These are phyloP conservation scores for Cryomyces minteri DNA, from an alignment of 495 filamentous ascomycete genomes.

Conservation along the genomic window DNA sequence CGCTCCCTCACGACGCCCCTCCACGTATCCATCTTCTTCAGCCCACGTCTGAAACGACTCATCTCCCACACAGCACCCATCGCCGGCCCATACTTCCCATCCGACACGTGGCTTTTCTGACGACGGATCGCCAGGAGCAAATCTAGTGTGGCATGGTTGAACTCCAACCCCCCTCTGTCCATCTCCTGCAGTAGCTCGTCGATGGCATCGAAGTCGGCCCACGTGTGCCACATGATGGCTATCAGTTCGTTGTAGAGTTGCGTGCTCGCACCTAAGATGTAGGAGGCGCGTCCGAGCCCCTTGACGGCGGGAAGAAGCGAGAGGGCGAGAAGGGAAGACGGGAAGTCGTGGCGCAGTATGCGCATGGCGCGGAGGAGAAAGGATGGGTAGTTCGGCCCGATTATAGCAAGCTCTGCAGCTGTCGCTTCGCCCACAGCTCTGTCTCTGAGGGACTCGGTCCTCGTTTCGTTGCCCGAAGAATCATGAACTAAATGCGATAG, in stretches of 20 bases:
- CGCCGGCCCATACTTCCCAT: conserved; percentile 3
- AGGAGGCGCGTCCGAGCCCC: conserved; percentile 46
- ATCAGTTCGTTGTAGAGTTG: conserved; percentile 60
- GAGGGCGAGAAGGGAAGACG: conserved; percentile 39
- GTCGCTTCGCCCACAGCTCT: background rate
- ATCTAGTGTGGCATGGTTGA: conserved; percentile 33
- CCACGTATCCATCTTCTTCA: conserved; percentile 7
- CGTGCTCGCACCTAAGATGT: conserved; percentile 54
- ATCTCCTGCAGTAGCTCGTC: conserved; percentile 55
- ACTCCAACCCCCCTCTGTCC: conserved; percentile 47
- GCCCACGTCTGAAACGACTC: conserved; percentile 5
- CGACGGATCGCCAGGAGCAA: conserved; percentile 24
- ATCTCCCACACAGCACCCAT: conserved; percentile 4
- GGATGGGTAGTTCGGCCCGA: conserved; percentile 48
- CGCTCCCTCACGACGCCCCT: conserved; percentile 4
- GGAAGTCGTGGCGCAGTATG: conserved; percentile 41
- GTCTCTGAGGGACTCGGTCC: too few relatives aligned
- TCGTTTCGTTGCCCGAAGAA: too few relatives aligned
- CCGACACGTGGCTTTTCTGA: background rate
- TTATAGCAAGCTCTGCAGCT: conserved; percentile 24
- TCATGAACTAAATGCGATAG: too few relatives aligned
- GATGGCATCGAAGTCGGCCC: conserved; percentile 40
- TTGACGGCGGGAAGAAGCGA: conserved; percentile 52
- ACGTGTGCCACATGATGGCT: conserved; percentile 40
- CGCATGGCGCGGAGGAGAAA: conserved; percentile 45